Conservation (phyloP, 192 early-diverging fungal genomes). For the Podila horticola region DNA sequence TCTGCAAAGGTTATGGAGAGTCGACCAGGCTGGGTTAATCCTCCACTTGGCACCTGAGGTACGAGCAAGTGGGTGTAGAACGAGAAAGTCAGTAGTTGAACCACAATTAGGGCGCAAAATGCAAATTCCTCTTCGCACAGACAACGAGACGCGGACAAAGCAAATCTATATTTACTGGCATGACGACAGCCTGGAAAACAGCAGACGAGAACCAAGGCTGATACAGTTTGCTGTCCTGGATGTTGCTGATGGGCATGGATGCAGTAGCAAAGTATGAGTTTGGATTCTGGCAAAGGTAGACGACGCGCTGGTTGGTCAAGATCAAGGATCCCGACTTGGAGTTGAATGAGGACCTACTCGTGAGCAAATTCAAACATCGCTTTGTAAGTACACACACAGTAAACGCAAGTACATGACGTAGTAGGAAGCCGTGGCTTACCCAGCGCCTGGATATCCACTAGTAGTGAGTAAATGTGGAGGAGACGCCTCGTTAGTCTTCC, state of each 20-base stretch:
- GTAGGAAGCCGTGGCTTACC: conserved; percentile 3
- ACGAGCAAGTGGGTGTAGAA: not conserved
- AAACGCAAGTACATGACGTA: not conserved
- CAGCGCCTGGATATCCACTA: conserved; percentile 43
- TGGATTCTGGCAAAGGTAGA: conserved; percentile 25
- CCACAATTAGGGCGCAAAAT: too few relatives aligned
- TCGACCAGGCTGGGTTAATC: conserved; percentile 31
- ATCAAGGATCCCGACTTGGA: conserved; percentile 34
- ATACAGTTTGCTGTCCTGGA: conserved; percentile 37
- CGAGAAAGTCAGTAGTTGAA: too few relatives aligned
- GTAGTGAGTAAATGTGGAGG: not conserved
- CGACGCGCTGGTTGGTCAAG: conserved; percentile 43
- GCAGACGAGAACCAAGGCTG: conserved; percentile 46
- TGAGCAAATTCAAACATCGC: not conserved
- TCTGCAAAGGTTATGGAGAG: conserved; percentile 29
- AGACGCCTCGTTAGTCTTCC: too few relatives aligned
- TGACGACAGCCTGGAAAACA: conserved; percentile 36
- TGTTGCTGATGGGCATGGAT: conserved; percentile 37
- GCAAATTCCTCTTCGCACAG: too few relatives aligned
- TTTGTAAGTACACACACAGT: not conserved
- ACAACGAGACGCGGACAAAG: too few relatives aligned
- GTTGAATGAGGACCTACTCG: conserved; percentile 18
- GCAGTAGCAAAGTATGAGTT: conserved; percentile 25
- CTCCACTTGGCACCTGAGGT: conserved; percentile 19
- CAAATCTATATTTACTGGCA: conserved; percentile 11